Evolutionary conservation across 805 yeast genomes (phyloP).

Genomic region (Wickerhamiella kurtzmanii): DNA sequence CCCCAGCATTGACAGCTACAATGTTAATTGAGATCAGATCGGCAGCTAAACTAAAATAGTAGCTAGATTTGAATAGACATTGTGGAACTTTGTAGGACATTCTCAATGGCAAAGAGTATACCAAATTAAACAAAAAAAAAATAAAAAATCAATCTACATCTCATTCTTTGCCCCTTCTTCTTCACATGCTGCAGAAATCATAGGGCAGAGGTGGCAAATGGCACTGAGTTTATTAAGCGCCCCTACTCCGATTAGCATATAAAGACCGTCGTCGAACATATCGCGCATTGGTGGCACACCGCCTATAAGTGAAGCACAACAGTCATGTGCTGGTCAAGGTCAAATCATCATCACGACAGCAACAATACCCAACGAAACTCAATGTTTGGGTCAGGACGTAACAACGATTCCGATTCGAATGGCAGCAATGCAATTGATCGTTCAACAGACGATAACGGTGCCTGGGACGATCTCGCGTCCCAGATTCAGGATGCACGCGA

Average conservation of each 20-base stretch:
- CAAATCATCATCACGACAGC: background rate
- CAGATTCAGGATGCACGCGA: background rate
- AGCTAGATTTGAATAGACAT: no score
- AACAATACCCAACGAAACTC: background rate
- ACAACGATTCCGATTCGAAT: background rate
- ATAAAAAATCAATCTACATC: no score
- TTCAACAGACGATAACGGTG: background rate
- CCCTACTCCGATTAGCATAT: background rate
- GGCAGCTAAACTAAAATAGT: no score
- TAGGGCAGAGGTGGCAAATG: background rate
- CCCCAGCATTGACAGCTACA: no score
- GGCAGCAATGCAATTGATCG: background rate
- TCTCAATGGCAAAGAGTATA: no score
- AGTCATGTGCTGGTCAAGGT: background rate
- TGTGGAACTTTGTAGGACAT: no score
- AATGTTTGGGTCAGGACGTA: background rate
- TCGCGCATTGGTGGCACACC: slow-evolving; percentile 3
- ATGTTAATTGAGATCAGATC: no score
- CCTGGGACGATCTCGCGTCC: background rate
- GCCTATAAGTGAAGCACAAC: no score
- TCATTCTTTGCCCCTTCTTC: no score
- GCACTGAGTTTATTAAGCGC: background rate
- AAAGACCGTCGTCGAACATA: background rate
- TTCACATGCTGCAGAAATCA: background rate
- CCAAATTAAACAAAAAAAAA: no score